Base-by-base conservation (phyloP, 805 yeast species). In the Metschnikowia orientalis region DNA sequence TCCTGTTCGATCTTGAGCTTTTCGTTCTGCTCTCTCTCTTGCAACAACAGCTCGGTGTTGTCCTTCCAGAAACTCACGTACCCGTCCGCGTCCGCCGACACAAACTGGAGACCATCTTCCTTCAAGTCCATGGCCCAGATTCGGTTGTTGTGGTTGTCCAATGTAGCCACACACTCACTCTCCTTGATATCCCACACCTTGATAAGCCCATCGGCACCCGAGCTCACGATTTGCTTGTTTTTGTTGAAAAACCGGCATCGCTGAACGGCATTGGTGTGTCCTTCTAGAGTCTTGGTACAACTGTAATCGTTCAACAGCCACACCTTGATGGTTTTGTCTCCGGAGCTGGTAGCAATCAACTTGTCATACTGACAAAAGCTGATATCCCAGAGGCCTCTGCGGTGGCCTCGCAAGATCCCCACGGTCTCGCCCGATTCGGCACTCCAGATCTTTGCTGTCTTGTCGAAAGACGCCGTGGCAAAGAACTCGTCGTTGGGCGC, bases 21-120 rank as follows among this genome's bases (percentile, higher is more conserved):
- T 34, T 65, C 70, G 73, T 30, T 73, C 41, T 73, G 78, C 34
- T 73, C 77, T 34, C 65, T 61, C 32, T 62, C 74, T 32, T 20
- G 9, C 36, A 69, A 66, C 33, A 77, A 73, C 52, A 83, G 90
- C 34, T 79, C 88, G 1, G 95, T 84, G 48, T 81, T 79, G 58
- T 92, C 97, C 34, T 68, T 67, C 98, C 98, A 92, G 24, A 86
- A 67, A 31, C 86, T 82, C 44, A 92, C 74, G 16, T 86, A 80
- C 35, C 97, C 95, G 58, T 92, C 97, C 1, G 96, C 97, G 58
- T 92, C 97, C 0, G 96, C 97, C 38, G 85, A 76, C 0, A 86
- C 75, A 37, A 92, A 70, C 37, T 72, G 71, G 11, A 71, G 72
- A 16, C 94, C 90, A 47, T 80, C 83, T 21, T 75, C 61, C 40